phyloP scores from a whole-genome alignment of 2,329 filamentous ascomycete genomes.

The Colletotrichum sansevieriae region DNA sequence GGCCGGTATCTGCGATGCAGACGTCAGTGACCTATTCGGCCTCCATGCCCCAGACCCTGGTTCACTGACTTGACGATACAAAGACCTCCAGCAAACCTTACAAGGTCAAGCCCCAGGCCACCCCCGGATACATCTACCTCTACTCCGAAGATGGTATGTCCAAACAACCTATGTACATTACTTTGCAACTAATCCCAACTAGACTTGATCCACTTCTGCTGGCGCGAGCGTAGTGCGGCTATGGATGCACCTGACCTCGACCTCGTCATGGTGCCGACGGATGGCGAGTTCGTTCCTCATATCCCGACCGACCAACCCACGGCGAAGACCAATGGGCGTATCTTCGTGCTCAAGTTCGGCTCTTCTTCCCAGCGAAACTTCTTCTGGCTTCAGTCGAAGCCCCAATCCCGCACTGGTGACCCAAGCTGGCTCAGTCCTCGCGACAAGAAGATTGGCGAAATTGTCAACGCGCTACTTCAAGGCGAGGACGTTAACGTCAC shows the following conservation, averaged over 20 bases:
- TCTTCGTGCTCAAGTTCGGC: slow-evolving; percentile 93
- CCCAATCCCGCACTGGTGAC: slow-evolving; percentile 77
- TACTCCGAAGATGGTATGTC: slow-evolving; percentile 87
- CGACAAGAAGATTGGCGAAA: slow-evolving; percentile 87
- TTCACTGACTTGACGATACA: slow-evolving; percentile 43
- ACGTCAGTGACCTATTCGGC: slow-evolving; percentile 69
- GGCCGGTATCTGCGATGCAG: slow-evolving; percentile 88
- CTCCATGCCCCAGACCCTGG: slow-evolving; percentile 19
- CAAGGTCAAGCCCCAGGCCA: slow-evolving; percentile 79
- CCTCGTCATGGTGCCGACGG: slow-evolving; percentile 91
- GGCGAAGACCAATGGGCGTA: slow-evolving; percentile 83
- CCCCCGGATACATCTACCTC: slow-evolving; percentile 90
- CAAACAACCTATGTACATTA: background rate
- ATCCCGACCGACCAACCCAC: slow-evolving; percentile 65
- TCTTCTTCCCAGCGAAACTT: slow-evolving; percentile 92
- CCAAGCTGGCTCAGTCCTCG: slow-evolving; percentile 85
- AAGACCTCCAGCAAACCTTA: slow-evolving; percentile 68
- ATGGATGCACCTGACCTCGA: slow-evolving; percentile 84
- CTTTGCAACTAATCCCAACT: slow-evolving; percentile 18
- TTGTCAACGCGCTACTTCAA: slow-evolving; percentile 86
- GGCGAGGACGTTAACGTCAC: slow-evolving; percentile 89
- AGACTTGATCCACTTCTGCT: slow-evolving; percentile 97
- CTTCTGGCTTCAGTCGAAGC: slow-evolving; percentile 96
- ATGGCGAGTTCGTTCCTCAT: slow-evolving; percentile 89
- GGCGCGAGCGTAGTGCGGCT: slow-evolving; percentile 82